phyloP scores from a whole-genome alignment of 768 basidiomycete genomes.

The Boletus barrowsii region DNA sequence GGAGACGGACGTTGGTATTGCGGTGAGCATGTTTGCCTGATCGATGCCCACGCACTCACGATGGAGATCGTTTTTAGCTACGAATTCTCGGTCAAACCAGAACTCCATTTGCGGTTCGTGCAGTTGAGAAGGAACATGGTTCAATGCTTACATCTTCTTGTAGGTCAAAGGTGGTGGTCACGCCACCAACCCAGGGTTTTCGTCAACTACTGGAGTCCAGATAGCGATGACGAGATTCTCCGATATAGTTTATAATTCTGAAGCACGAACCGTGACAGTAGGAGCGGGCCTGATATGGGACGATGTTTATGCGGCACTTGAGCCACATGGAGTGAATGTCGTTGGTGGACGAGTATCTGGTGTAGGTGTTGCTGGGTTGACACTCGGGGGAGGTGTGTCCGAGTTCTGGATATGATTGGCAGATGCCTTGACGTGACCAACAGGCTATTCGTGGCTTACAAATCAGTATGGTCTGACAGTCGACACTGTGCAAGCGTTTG shows the following conservation, averaged over 20 bases:
- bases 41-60: no score
- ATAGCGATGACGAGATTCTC: conserved; percentile 54
- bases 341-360: conserved; percentile 53
- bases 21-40: conserved; percentile 32
- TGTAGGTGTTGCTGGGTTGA: conserved; percentile 57
- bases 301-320: conserved; percentile 51
- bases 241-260: conserved; percentile 35
- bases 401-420: neutral
- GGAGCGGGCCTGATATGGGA: conserved; percentile 56
- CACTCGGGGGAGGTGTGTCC: conserved; percentile 44
- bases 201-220: conserved; percentile 55
- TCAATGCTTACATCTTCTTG: no score
- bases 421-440: neutral
- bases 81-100: conserved; percentile 39
- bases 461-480: conserved; percentile 58
- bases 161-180: conserved; percentile 67
- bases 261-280: conserved; percentile 36
- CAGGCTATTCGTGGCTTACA: conserved; percentile 42
- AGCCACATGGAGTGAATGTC: conserved; percentile 47
- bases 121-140: neutral
- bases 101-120: conserved; percentile 27
- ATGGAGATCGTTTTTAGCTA: neutral
- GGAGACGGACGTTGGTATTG: conserved; percentile 45
- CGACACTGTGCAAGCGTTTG: conserved; percentile 53
- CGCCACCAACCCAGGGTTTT: conserved; percentile 49